Base-by-base conservation (phyloP, 1,284 basidiomycete genomes). In the Singerocomus rubriflavus region DNA sequence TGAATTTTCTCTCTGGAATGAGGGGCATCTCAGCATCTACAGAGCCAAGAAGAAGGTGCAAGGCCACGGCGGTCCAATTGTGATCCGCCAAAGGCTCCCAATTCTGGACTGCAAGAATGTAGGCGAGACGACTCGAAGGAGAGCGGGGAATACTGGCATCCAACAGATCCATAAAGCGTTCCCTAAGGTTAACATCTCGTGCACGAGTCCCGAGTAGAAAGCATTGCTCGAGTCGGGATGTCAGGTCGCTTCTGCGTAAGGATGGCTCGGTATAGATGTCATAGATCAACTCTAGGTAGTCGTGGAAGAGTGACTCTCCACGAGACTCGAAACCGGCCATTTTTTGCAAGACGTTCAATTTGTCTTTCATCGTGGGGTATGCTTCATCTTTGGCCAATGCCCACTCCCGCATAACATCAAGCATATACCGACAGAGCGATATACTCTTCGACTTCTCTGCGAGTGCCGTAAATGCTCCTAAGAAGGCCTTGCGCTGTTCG, bases 311-410 rank as follows among this genome's bases (percentile, higher is more conserved):
- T 11, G 71, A 57, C 13, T 88, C 82, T 27, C 85, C 85, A 42
- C 90, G 84, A 36, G 78, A 78, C 71, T 99, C 96, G 66, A 91
- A 97, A 16, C 81, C 77, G 29, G 84, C 81, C 93, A 99, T 98
- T 69, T 93, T 94, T 65, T 92, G 82, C 54, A 99, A 69, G 32
- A 99, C 73, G 30, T 80, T 85, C 1, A 95, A 90, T 70, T 98
- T 99, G 72, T 99, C 98, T 71, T 98, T 98, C 78, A 93, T 88
- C 0, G 91, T 93, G 2, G 95, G 93, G 64, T 91, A 91, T 1
- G 84, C 75, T 51, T 95, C 93, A 47, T 86, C 86, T 61, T 84
- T 82, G 40, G 91, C 84, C 60, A 94, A 74, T 17, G 90, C 85
- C 96, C 97, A 99, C 42, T 89, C 87, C 46, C 90, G 82, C 53